These are phyloP conservation scores for Ustilago bromivora DNA, from an alignment of 1,284 basidiomycete species.

Conservation along the genomic window DNA sequence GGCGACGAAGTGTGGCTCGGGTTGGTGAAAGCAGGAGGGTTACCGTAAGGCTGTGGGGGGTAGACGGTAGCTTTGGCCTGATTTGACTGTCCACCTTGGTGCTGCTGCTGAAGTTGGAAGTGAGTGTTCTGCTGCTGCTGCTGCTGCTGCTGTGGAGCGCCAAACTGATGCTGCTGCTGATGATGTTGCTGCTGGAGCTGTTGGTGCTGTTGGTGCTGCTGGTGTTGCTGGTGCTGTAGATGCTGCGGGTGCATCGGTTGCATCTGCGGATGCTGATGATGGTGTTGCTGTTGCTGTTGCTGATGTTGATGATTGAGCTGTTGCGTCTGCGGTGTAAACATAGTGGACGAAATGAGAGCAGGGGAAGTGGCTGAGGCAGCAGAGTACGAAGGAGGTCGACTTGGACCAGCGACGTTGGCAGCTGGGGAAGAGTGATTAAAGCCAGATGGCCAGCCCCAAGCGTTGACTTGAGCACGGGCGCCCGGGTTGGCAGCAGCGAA, in stretches of 20 bases:
- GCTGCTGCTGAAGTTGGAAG: conserved; percentile 24
- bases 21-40: conserved; percentile 33
- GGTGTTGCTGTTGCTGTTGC: conserved; percentile 28
- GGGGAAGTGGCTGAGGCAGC: conserved; percentile 31
- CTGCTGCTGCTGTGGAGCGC: conserved; percentile 18
- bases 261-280: conserved; percentile 25
- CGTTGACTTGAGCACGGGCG: conserved; percentile 48
- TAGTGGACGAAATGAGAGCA: conserved; percentile 30
- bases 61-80: conserved; percentile 42
- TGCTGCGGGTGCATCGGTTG: conserved; percentile 34
- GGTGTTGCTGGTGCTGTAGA: conserved; percentile 32
- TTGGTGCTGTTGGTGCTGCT: conserved; percentile 26
- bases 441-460: conserved; percentile 55
- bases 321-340: conserved; percentile 38
- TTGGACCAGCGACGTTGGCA: conserved; percentile 27
- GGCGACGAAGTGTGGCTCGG: conserved; percentile 48
- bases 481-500: conserved; percentile 17
- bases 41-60: conserved; percentile 57
- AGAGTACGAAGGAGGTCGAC: conserved; percentile 22
- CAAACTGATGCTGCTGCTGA: conserved; percentile 24
- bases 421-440: conserved; percentile 47
- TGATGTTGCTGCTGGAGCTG: conserved; percentile 20
- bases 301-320: conserved; percentile 31
- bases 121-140: conserved; percentile 35
- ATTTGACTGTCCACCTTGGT: conserved; percentile 25